Conservation (phyloP, 352 stramenopile species). For the Globisporangium ultimum region DNA sequence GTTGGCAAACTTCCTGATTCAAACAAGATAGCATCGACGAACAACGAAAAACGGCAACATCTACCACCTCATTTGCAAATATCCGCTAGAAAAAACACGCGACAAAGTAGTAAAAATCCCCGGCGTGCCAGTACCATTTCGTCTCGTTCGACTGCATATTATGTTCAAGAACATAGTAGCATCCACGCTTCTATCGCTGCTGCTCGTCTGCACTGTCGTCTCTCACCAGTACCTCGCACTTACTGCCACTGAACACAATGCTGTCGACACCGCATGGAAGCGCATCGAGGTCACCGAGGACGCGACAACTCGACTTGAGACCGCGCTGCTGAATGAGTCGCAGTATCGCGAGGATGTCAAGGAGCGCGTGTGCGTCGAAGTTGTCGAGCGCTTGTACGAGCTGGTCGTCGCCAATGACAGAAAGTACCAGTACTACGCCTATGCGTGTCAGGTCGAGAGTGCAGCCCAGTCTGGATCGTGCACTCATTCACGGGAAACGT, state of each 20-base stretch:
- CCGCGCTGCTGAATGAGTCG: constrained; percentile 11
- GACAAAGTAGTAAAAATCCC: too few species aligned
- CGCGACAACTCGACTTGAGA: constrained; percentile 1
- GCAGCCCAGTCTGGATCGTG: not conserved
- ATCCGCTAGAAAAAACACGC: too few species aligned
- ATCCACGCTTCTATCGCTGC: too few species aligned
- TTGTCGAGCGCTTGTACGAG: constrained; percentile 84
- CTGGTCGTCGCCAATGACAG: constrained; percentile 40
- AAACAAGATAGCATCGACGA: too few species aligned
- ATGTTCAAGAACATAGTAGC: too few species aligned
- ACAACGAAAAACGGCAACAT: too few species aligned
- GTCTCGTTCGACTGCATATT: too few species aligned
- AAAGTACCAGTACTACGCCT: constrained; percentile 13
- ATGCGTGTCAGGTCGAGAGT: constrained; percentile 3
- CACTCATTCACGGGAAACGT: not conserved
- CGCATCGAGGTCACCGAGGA: constrained; percentile 3
- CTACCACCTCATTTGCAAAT: too few species aligned
- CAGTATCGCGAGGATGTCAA: constrained; percentile 93
- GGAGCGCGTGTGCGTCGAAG: constrained; percentile 72
- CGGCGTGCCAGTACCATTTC: too few species aligned
- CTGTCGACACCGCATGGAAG: not conserved
- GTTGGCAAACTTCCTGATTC: too few species aligned
- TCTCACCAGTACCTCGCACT: too few species aligned
- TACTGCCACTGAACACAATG: not conserved
- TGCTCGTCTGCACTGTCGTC: too few species aligned